Base-by-base conservation (phyloP, 805 yeast species). In the Myxozyma kluyveri region DNA sequence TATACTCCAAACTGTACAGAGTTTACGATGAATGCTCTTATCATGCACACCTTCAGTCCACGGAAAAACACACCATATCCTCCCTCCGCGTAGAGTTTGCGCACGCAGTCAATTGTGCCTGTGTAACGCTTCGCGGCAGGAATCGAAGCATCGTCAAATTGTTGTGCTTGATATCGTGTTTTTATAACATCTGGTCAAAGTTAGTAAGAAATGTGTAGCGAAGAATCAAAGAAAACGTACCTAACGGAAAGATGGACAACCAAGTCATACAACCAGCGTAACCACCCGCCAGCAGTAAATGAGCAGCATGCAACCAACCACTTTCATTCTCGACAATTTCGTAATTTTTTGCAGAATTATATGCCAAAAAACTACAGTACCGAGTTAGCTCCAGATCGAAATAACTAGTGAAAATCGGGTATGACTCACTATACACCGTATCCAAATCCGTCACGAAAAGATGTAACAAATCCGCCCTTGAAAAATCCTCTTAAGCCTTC, bases 251-350 rank as follows among this genome's bases (percentile, higher is more conserved):
- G 7, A 61, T 52, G n/a, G 61, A 61, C 3, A 59, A 56, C 64
- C 64, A 61, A 5, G 63, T 55, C 29, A 57, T 31, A 32, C 61
- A 57, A n/a, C 64, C 64, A 5, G 64, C 62, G 9, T 54, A n/a
- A 10, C 64, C 64, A n/a, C 64, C 64, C 2, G 57, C 61, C 21
- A 55, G 35, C 21, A 61, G 37, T 27, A 48, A 31, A 26, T 54
- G 54, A 10, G 48, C 12, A 18, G 39, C 45, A 18, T 42, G 43
- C 32, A 38, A 43, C 23, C 35, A 24, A 1, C 14, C 36, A 1
- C 44, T 19, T 23, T 55, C 53, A 2, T 40, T 37, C 3, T 50
- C 50, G 9, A 26, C 26, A 6, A 47, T 5, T 14, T 47, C 26
- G 12, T 26, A 32, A 27, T 21, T 46, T 39, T 47, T 51, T 6